Percentiles rank a stretch among this genome's conserved stretches.
These are phyloP conservation scores for Bidens hawaiensis DNA, from an alignment of 140 eudicot species.

Conservation along the genomic window DNA sequence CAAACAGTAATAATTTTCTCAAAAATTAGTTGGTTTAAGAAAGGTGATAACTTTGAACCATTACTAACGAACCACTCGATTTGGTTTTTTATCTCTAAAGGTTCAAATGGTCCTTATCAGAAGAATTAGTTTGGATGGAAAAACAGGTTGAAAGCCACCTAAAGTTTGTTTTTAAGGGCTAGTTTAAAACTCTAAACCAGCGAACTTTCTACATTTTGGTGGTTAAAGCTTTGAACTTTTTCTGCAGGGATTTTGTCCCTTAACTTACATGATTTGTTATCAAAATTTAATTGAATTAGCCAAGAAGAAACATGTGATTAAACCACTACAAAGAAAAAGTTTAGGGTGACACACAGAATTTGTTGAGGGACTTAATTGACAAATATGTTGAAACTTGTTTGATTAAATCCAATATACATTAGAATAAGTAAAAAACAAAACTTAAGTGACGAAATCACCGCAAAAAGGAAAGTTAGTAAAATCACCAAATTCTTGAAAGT, in stretches of 20 bases:
- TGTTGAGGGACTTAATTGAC: neutral
- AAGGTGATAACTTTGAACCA: neutral
- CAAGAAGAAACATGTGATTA: neutral
- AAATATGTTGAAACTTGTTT: neutral
- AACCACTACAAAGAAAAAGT: too few species aligned
- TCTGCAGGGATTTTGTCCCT: too few species aligned
- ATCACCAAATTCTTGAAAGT: constrained; percentile 1
- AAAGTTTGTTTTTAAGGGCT: neutral
- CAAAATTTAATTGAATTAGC: neutral
- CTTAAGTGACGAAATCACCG: neutral
- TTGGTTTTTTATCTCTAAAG: neutral
- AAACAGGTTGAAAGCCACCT: neutral
- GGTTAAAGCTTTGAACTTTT: too few species aligned
- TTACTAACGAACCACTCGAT: neutral
- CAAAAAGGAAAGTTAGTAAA: neutral
- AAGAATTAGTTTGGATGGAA: neutral
- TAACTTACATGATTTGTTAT: neutral
- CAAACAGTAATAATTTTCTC: constrained; percentile 8
- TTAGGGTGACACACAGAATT: neutral
- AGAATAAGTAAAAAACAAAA: constrained; percentile 5
- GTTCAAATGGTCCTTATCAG: neutral
- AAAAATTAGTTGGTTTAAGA: neutral
- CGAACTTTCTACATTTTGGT: neutral
- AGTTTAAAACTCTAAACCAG: neutral
- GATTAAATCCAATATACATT: constrained; percentile 1